Evolutionary conservation across 1,284 basidiomycete genomes (phyloP).

Genomic region (Boletus mariae): DNA sequence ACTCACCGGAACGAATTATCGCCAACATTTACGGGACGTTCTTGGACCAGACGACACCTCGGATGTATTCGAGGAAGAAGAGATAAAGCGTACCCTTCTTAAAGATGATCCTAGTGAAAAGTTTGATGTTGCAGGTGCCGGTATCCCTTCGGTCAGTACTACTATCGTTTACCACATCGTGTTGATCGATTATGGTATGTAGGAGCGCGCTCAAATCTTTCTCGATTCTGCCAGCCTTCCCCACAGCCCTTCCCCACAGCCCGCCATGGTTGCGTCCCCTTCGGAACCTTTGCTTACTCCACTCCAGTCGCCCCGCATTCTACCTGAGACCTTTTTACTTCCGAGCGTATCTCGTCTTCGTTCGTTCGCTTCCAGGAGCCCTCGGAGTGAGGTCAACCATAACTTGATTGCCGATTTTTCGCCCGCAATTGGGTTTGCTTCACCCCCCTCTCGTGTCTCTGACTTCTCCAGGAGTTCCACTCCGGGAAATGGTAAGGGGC

Average conservation of each 20-base stretch:
- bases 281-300: conserved; percentile 36
- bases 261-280: conserved; percentile 33
- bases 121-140: conserved; percentile 26
- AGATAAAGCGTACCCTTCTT: conserved; percentile 45
- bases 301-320: conserved; percentile 31
- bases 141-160: conserved; percentile 39
- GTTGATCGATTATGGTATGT: conserved; percentile 11
- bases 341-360: conserved; percentile 82
- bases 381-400: conserved; percentile 50
- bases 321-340: conserved; percentile 58
- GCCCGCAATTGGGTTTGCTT: conserved; percentile 43
- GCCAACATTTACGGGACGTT: conserved; percentile 68
- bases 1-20: conserved; percentile 46
- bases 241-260: conserved; percentile 38
- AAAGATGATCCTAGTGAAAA: conserved; percentile 35
- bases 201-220: conserved; percentile 37
- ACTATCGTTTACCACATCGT: conserved; percentile 13
- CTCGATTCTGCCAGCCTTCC: conserved; percentile 44
- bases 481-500: conserved; percentile 26
- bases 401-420: conserved; percentile 42
- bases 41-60: conserved; percentile 62
- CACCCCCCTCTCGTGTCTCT: conserved; percentile 64
- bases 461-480: conserved; percentile 70
- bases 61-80: conserved; percentile 46
- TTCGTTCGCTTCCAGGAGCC: conserved; percentile 56